Evolutionary conservation across 352 stramenopile species (phyloP), one percentile per base, ranked within the genome.

Genomic region (Phytophthora palmivora): DNA sequence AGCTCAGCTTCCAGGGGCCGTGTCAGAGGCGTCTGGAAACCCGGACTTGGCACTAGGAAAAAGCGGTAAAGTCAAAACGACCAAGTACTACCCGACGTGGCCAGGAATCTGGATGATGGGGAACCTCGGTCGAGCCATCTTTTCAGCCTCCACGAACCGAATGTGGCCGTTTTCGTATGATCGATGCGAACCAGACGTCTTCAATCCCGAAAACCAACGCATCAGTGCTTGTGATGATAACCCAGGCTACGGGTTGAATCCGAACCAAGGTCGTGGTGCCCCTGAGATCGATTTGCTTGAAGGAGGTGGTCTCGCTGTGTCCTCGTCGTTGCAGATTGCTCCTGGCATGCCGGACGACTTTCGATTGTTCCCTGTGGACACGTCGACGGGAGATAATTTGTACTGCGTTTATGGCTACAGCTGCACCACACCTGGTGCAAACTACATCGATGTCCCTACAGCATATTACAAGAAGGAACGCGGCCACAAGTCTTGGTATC

Each of bases 111-210:
- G 95, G 95, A 78, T 98, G 49, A 67, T 98, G 33, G 95, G 95
- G 10, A 98, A 98, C 78, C 74, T 98, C 11, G 93, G 91, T 10
- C 63, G 95, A 32, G 89, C 93, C 2, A 97, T 96, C 2, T 98
- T 98, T 64, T 91, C 95, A 22, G 82, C 72, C 0, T 92, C 78
- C 0, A 97, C 89, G 3, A 94, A 94, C 53, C 91, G 92, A 53
- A 88, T 98, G 54, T 98, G 95, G 95, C n/a, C n/a, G n/a, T n/a
- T n/a, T 78, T 96, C 78, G 42, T 98, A 97, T 63, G 75, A 98
- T 45, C 70, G 61, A 15, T 98, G 95, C 51, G 64, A 98, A 66
- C 49, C 66, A 0, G 60, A 72, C 33, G 32, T 78, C 1, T 77
- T 79, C 24, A 24, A 75, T 12, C 44, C 64, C 1, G 34, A 24